phyloP scores from a whole-genome alignment of 2,329 filamentous ascomycete species.

The Alternaria sp. region DNA sequence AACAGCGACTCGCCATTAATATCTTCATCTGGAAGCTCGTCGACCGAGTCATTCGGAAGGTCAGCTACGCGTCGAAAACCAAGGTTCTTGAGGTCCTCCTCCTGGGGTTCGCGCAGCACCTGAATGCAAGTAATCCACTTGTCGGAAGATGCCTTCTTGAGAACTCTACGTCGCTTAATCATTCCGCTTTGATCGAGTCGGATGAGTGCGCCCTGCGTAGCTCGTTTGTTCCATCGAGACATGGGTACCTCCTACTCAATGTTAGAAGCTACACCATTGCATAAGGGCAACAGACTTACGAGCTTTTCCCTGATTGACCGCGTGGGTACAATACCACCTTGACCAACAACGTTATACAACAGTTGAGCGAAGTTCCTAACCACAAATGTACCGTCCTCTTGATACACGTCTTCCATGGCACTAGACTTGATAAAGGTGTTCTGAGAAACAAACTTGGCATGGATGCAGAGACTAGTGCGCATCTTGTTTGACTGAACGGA shows the following conservation, averaged over 20 bases:
- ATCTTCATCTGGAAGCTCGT: conserved; percentile 42
- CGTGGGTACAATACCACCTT: conserved; percentile 61
- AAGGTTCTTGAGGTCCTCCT: conserved; percentile 47
- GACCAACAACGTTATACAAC: conserved; percentile 60
- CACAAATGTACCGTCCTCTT: conserved; percentile 52
- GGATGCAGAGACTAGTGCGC: conserved; percentile 65
- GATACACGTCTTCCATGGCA: conserved; percentile 47
- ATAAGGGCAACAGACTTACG: conserved; percentile 35
- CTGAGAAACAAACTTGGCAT: conserved; percentile 59
- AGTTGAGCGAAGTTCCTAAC: conserved; percentile 60
- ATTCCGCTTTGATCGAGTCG: conserved; percentile 53
- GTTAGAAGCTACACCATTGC: conserved; percentile 23
- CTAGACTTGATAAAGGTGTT: conserved; percentile 38
- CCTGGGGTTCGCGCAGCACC: conserved; percentile 50
- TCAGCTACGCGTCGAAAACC: conserved; percentile 37
- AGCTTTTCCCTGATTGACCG: conserved; percentile 62
- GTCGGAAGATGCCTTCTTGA: conserved; percentile 35
- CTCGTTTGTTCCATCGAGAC: conserved; percentile 50
- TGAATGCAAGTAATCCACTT: conserved; percentile 52
- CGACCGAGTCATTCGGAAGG: conserved; percentile 17
- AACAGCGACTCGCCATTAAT: conserved; percentile 41
- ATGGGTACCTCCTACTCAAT: conserved; percentile 39
- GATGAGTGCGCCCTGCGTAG: conserved; percentile 50
- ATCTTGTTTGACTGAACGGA: conserved; percentile 52
- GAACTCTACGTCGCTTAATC: conserved; percentile 50